Base-by-base conservation (phyloP, 2,329 filamentous ascomycete species). In the Akanthomyces muscarius region DNA sequence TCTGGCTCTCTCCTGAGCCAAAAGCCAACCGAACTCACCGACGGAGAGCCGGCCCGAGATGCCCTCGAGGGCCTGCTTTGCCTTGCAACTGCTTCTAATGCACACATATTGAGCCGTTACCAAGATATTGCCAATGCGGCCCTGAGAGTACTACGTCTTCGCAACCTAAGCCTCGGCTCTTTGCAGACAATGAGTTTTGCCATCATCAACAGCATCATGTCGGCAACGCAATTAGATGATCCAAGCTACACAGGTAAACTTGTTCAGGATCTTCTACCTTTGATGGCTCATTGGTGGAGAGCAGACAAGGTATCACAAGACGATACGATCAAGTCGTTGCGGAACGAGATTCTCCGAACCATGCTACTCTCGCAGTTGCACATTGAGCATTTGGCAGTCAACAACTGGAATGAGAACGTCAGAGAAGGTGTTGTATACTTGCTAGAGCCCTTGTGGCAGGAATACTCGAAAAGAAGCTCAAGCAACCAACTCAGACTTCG, bases 261-360 rank as follows among this genome's bases (percentile, higher is more conserved):
- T 44, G 81, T 89, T 18, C 77, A 80, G 61, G 81, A 84, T 7
- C 72, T 93, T 8, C 71, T 97, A 28, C 89, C 91, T 1, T 74
- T 93, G 51, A 86, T 97, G 66, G 85, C 84, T 62, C 83, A 85
- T 56, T 86, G 92, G 77, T 99, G 94, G 93, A 81, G 87, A 66
- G 83, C 84, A n/a, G 90, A 89, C 68, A 83, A 85, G 52, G 75
- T 83, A 30, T 82, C 83, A 16, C 81, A 86, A 68, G 82, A 86
- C 66, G 82, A 85, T 69, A 81, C 85, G 69, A 81, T 86, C 66
- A 86, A 83, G 65, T 81, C 80, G 1, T 74, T 95, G 56, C 87
- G 89, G 68, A 90, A 94, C 66, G 91, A 92, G 72, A 89, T 97
- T 72, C 80, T 96, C 41, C 87, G 87, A 67, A 86, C 86, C 1